phyloP scores from a whole-genome alignment of 23 red algal species.

The Porphyridium purpureum region DNA sequence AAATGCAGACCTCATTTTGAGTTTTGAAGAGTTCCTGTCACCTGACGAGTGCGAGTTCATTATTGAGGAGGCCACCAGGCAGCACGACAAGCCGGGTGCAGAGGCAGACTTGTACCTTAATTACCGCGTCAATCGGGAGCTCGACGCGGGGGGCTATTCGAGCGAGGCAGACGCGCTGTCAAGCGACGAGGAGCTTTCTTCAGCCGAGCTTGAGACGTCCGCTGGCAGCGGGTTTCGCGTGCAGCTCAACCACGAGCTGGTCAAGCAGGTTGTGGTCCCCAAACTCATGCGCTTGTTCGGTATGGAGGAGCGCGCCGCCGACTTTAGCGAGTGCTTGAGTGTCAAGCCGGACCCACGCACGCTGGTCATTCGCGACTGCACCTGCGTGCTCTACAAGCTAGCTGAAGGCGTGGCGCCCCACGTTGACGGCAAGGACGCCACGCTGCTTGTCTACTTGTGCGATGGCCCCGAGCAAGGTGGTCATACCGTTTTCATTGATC shows the following conservation, averaged over 20 bases:
- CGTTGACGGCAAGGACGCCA: conserved; percentile 61
- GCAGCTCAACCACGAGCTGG: background rate
- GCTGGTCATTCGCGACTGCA: conserved; percentile 28
- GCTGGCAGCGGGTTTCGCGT: background rate
- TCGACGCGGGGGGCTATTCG: background rate
- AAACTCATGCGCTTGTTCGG: background rate
- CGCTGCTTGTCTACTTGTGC: conserved; percentile 31
- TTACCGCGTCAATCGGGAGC: conserved; percentile 29
- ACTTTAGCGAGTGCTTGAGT: conserved; percentile 25
- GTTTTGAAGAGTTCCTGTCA: too few relatives aligned
- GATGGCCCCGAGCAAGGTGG: conserved; percentile 12
- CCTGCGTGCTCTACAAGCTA: conserved; percentile 21
- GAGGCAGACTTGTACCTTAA: conserved; percentile 48
- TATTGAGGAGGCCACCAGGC: too few relatives aligned
- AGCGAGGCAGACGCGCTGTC: conserved; percentile 10
- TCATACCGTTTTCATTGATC: conserved; percentile 31
- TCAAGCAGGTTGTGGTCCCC: background rate
- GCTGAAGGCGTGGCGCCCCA: conserved; percentile 45
- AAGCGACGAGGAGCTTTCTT: background rate
- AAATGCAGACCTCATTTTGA: too few relatives aligned
- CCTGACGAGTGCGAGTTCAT: too few relatives aligned
- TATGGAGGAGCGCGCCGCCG: background rate
- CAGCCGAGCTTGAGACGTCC: background rate
- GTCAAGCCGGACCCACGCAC: conserved; percentile 11
- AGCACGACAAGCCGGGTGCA: background rate